A percentile compares a stretch with the other conserved stretches of the same genome.
These are phyloP conservation scores for Fraxinus xanthoxyloides DNA, from an alignment of 305 asterid genomes.

Conservation along the genomic window DNA sequence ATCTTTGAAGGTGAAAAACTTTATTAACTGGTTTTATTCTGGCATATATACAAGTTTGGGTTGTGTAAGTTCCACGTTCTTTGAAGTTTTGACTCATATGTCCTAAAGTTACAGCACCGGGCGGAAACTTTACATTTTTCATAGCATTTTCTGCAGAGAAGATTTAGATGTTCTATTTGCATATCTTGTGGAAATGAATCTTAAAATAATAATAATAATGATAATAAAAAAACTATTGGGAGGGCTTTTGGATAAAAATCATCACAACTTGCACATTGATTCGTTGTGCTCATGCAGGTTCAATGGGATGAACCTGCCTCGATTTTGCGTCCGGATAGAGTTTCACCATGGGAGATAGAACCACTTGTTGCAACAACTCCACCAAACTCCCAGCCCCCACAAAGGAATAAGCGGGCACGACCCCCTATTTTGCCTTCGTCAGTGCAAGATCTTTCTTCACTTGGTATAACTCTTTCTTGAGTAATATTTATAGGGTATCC, in stretches of 20 bases:
- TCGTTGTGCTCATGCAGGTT: slow-evolving; percentile 48
- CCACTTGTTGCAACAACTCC: slow-evolving; percentile 52
- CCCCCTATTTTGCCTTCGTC: slow-evolving; percentile 48
- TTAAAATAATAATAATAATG: neutral
- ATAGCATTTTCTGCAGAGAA: slow-evolving; percentile 1
- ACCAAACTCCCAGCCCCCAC: slow-evolving; percentile 55
- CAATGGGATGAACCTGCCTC: slow-evolving; percentile 93
- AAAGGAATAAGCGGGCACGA: slow-evolving; percentile 71
- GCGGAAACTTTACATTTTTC: neutral
- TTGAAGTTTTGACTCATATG: slow-evolving; percentile 1
- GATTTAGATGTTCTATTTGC: neutral
- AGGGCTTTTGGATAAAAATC: slow-evolving; percentile 15
- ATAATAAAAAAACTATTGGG: neutral
- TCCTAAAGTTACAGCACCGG: neutral
- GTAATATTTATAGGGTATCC: neutral
- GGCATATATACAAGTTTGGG: neutral
- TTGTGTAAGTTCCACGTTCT: neutral
- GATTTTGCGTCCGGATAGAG: slow-evolving; percentile 69
- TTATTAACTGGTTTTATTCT: neutral
- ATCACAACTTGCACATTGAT: neutral
- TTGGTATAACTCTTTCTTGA: slow-evolving; percentile 38
- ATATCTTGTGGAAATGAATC: slow-evolving; percentile 12
- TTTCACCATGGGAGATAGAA: slow-evolving; percentile 81
- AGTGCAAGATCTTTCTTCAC: slow-evolving; percentile 50
- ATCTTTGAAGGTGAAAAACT: slow-evolving; percentile 63